These are phyloP conservation scores for Kockovaella imperatae DNA, from an alignment of 768 basidiomycete genomes.

Conservation along the genomic window DNA sequence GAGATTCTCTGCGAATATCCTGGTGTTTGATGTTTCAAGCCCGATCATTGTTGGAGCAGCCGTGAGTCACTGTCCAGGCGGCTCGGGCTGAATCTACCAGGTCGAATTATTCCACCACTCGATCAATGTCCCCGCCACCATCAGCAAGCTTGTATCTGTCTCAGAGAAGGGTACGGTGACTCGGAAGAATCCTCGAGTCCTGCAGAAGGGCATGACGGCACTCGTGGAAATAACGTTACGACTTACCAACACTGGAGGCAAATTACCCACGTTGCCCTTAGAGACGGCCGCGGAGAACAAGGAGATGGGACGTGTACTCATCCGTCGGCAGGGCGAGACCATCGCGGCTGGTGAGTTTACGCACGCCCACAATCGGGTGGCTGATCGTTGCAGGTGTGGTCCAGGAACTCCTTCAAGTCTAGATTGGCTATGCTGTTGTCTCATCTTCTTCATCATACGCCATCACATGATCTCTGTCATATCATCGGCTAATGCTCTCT, in stretches of 20 bases:
- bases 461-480: too few species aligned
- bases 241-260: conserved; percentile 50
- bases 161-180: conserved; percentile 71
- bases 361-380: too few species aligned
- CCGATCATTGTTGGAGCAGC: conserved; percentile 83
- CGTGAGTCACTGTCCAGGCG: conserved; percentile 48
- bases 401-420: too few species aligned
- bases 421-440: too few species aligned
- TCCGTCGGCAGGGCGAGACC: conserved; percentile 85
- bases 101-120: conserved; percentile 95
- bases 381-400: too few species aligned
- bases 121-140: conserved; percentile 78
- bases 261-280: conserved; percentile 62
- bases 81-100: conserved; percentile 45
- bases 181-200: conserved; percentile 74
- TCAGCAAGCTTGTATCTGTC: conserved; percentile 68
- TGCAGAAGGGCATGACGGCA: conserved; percentile 77
- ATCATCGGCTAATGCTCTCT: too few species aligned
- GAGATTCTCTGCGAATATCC: conserved; percentile 74
- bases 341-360: conserved; percentile 69
- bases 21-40: conserved; percentile 84
- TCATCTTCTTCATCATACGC: too few species aligned
- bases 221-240: conserved; percentile 76
- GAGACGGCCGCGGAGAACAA: conserved; percentile 83
- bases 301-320: conserved; percentile 86